Base-by-base conservation (phyloP, 2,329 filamentous ascomycete genomes). In the Tothia fuscella region DNA sequence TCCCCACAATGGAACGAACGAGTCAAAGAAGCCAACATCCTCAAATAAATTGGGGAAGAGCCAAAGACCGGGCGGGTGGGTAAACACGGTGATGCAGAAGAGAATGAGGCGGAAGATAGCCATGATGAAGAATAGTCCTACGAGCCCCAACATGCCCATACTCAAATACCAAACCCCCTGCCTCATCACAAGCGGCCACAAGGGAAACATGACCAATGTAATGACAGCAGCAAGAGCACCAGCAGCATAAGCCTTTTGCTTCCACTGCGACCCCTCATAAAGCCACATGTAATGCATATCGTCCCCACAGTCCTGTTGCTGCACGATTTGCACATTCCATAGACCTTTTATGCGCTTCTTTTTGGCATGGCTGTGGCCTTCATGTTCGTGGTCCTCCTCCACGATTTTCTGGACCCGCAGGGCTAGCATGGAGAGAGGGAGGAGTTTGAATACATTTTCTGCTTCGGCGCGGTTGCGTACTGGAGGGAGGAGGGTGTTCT, bases 41-140 rank as follows among this genome's bases (percentile, higher is more conserved):
- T 98, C 91, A 68, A 95, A 98, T 16, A 98, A 67, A 58, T 98
- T 98, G 37, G 91, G 91, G 65, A 89, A 98, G 33, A 98, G 72
- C 91, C 91, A 98, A n/a, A 98, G 71, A 53, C 91, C 91, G 3
- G 91, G 91, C 3, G 88, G 68, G 1, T 77, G 71, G 13, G 73
- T 71, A 56, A 96, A 93, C 63, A 93, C 87, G 17, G 91, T 96
- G 58, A 93, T 65, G 58, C 85, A 81, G 68, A 98, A 98, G 21
- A 98, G 70, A 47, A 98, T 93, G 43, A 96, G 73, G 46, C 91
- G 80, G 74, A 98, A 87, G 56, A 98, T 93, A 5, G 89, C 83
- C 91, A 98, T 96, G 56, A 78, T 76, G 63, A 98, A 96, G 76
- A 98, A 98, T 38, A 94, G 66, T 43, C 84, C 91, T 34, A 98